Evolutionary conservation across 164 flowering plant genomes (phyloP), one percentile per base, ranked within the genome.

Genomic region (Vitis rupestris): DNA sequence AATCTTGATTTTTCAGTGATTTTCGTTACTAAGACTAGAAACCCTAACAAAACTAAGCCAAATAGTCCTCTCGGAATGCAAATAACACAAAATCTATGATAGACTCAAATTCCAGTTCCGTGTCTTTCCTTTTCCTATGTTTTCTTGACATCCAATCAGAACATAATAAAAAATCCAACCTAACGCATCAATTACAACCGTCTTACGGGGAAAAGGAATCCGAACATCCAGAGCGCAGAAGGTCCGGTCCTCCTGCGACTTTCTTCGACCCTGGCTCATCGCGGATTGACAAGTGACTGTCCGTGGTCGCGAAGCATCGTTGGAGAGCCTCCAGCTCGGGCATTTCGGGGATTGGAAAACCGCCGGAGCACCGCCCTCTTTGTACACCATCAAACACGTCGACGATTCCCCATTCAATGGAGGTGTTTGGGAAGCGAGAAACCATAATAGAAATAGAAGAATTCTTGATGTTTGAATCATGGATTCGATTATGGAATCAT

Each of bases 301-400:
- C 59, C 81, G 89, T 12, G 82, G 66, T 2, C 60, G 67, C 2
- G 77, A 70, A 13, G 50, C 80, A 76, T 80, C 75, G 51, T 79
- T 61, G 0, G 90, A 73, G 64, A 90, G 87, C 70, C 79, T 82
- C 99, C 99, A 93, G 13, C 89, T 90, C 61, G 98, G 94, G 81
- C 99, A 96, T 81, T 93, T 93, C 4, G 93, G 95, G 70, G 98
- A 93, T 57, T 80, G 86, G 50, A 93, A 88, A 44, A 96, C 98
- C 23, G 97, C 99, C 64, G 93, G 94, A 30, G 99, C 97, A 48
- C 99, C 98, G 64, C 99, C 98, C 76, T 89, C 88, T 55, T 78
- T 81, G 89, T 96, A 96, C 50, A 93, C 88, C 82, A 77, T 82
- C 77, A 93, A 70, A 76, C 99, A 96, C 14, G 86, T 88, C 54